phyloP scores from a whole-genome alignment of 306 rosid species.

The Fragaria iinumae region DNA sequence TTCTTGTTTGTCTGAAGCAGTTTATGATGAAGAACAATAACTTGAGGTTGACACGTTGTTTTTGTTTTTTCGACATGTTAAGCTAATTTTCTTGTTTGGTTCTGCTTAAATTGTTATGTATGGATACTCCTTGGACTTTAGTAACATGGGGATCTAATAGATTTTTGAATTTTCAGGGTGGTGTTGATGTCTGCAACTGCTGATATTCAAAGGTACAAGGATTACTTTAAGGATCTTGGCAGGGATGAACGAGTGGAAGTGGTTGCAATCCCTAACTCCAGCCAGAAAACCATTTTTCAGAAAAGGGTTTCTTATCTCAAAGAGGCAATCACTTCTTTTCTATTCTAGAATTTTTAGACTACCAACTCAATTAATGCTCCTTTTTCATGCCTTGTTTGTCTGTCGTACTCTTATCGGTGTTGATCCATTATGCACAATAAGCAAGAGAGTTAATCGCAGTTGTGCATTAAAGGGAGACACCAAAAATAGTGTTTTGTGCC shows the following conservation, averaged over 20 bases:
- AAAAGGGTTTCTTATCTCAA: slow-evolving; percentile 68
- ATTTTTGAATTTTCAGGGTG: slow-evolving; percentile 53
- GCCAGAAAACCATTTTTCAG: slow-evolving; percentile 52
- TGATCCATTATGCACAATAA: background rate
- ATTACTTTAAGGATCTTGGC: slow-evolving; percentile 82
- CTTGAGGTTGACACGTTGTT: slow-evolving; percentile 51
- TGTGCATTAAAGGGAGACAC: background rate
- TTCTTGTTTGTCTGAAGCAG: slow-evolving; percentile 84
- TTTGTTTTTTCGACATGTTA: background rate
- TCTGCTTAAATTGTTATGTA: background rate
- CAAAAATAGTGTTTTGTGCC: background rate
- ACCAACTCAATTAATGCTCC: background rate
- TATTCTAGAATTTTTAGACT: background rate
- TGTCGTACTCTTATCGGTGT: slow-evolving; percentile 10
- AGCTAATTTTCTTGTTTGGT: background rate
- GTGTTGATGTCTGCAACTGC: slow-evolving; percentile 97
- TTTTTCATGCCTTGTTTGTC: slow-evolving; percentile 21
- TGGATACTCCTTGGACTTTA: slow-evolving; percentile 8
- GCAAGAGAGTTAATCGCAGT: background rate
- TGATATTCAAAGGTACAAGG: slow-evolving; percentile 70
- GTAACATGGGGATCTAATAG: slow-evolving; percentile 26
- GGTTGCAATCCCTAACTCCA: slow-evolving; percentile 67
- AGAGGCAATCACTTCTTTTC: slow-evolving; percentile 48
- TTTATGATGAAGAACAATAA: slow-evolving; percentile 66
- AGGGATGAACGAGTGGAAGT: slow-evolving; percentile 91